These are phyloP conservation scores for Balamuthia mandrillaris DNA, from an alignment of 208 protist genomes.

Conservation along the genomic window DNA sequence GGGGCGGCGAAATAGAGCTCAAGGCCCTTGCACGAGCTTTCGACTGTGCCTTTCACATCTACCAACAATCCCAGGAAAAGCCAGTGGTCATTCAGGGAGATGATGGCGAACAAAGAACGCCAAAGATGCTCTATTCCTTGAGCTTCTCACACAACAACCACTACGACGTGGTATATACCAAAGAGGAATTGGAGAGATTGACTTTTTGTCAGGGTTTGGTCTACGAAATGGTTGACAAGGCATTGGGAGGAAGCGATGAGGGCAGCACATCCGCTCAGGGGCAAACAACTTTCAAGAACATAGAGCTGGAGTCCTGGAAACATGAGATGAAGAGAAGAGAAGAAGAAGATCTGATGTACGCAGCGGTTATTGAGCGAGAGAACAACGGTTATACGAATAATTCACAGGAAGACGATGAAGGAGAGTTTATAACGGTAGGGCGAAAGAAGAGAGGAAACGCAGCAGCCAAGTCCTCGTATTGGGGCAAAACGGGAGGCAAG, in stretches of 20 bases:
- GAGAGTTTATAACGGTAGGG: no score
- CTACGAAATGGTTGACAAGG: not conserved
- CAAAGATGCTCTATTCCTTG: not conserved
- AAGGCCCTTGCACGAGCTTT: not conserved
- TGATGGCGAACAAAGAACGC: not conserved
- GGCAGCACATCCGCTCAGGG: not conserved
- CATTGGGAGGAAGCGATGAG: not conserved
- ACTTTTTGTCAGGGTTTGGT: not conserved
- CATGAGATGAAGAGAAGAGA: not conserved
- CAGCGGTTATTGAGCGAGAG: no score
- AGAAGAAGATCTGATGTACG: no score
- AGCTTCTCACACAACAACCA: constrained; percentile 19
- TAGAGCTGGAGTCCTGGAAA: not conserved
- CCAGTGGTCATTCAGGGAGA: not conserved
- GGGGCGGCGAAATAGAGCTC: not conserved
- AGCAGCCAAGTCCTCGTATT: no score
- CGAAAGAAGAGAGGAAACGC: no score
- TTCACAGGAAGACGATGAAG: no score
- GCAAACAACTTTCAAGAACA: not conserved
- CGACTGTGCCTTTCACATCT: not conserved
- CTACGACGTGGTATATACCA: constrained; percentile 4
- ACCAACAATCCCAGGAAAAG: not conserved
- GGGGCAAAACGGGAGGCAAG: no score
- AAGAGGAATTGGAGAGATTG: not conserved
- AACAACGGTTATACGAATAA: no score